Conservation (phyloP, 2,329 filamentous ascomycete genomes). For the Thelonectria blattea region DNA sequence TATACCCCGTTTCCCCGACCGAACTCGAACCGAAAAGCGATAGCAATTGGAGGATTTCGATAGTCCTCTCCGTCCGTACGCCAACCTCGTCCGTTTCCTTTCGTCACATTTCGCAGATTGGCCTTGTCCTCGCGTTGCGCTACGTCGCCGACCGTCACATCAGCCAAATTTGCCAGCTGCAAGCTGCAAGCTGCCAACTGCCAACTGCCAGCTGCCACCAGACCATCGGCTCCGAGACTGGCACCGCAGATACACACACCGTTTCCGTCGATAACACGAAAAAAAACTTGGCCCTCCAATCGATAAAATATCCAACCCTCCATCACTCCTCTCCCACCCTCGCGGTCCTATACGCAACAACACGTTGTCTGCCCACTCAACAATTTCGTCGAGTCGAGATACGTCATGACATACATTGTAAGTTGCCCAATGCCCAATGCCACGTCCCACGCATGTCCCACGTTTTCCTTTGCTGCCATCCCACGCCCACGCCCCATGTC, state of each 20-base stretch:
- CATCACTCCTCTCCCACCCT: conserved; percentile 1
- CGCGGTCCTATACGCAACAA: not conserved
- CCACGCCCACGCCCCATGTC: conserved; percentile 11
- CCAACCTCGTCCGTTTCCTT: not conserved
- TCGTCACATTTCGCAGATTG: not conserved
- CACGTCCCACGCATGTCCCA: conserved; percentile 32
- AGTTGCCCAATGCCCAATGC: conserved; percentile 33
- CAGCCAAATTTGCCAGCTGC: not conserved
- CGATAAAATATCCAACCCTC: conserved; percentile 20
- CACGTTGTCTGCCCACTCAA: conserved; percentile 16
- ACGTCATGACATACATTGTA: conserved; percentile 51
- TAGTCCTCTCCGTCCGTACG: not conserved
- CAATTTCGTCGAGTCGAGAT: conserved; percentile 31
- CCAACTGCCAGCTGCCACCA: not conserved
- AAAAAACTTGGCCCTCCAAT: conserved; percentile 24
- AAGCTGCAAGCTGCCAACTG: not conserved
- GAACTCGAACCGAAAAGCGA: not conserved
- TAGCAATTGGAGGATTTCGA: not conserved
- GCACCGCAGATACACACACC: not conserved
- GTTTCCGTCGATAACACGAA: conserved; percentile 10
- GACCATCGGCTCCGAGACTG: not conserved
- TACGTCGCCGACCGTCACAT: not conserved
- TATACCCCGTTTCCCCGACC: not conserved
- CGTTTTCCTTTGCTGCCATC: conserved; percentile 18
- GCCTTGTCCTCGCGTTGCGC: not conserved